Conservation (phyloP, 768 basidiomycete genomes). For the Sistotremastrum suecicum region DNA sequence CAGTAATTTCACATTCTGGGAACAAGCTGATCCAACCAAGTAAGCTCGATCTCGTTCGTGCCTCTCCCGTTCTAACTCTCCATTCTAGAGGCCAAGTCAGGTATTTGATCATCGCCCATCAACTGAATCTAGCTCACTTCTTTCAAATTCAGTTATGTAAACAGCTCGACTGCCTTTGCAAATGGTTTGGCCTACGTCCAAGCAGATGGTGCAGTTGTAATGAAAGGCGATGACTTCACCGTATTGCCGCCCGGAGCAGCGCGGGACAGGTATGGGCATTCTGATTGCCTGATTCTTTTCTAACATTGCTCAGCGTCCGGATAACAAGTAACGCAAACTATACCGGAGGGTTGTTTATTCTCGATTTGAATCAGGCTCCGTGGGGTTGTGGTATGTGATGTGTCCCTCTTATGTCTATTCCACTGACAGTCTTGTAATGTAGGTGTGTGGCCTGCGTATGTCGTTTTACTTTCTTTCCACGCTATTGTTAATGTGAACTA, state of each 20-base stretch:
- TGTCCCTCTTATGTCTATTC: not conserved
- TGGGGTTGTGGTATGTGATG: slow-evolving; percentile 67
- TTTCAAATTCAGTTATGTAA: slow-evolving; percentile 38
- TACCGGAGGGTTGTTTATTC: slow-evolving; percentile 68
- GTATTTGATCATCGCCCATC: slow-evolving; percentile 43
- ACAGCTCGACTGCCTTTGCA: slow-evolving; percentile 36
- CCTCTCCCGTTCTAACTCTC: slow-evolving; percentile 4
- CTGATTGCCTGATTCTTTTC: not conserved
- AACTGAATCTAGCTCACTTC: slow-evolving; percentile 29
- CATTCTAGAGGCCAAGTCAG: slow-evolving; percentile 11
- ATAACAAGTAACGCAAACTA: slow-evolving; percentile 52
- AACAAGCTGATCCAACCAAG: slow-evolving; percentile 53
- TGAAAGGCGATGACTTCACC: slow-evolving; percentile 64
- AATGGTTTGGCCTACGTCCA: slow-evolving; percentile 42
- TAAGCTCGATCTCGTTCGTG: slow-evolving; percentile 17
- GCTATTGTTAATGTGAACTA: not conserved
- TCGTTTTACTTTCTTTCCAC: slow-evolving; percentile 28
- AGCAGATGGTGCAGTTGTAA: slow-evolving; percentile 46
- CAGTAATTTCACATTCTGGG: slow-evolving; percentile 49
- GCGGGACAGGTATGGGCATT: slow-evolving; percentile 39
- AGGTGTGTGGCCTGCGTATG: slow-evolving; percentile 75
- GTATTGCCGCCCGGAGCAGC: slow-evolving; percentile 36
- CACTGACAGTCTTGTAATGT: not conserved
- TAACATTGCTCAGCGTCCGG: slow-evolving; percentile 42
- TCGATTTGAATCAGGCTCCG: slow-evolving; percentile 73